A percentile compares a stretch with the other conserved stretches of the same genome.
Conservation (phyloP, 2,329 filamentous ascomycete species). For the Fusarium camptoceras region DNA sequence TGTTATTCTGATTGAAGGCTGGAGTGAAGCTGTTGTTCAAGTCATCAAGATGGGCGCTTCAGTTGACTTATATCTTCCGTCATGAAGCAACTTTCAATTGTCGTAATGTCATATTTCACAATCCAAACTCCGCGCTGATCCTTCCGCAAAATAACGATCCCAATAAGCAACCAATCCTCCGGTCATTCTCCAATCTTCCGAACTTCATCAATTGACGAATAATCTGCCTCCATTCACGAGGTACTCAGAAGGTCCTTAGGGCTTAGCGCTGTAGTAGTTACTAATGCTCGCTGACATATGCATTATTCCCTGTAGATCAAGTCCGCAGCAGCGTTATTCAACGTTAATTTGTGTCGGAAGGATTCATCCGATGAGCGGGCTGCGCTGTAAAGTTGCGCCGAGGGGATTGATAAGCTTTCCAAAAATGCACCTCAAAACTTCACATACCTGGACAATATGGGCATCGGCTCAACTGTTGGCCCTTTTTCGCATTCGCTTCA, state of each 20-base stretch:
- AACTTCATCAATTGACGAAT: background rate
- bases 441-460: background rate
- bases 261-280: constrained; percentile 9
- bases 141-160: background rate
- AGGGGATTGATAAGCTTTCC: constrained; percentile 17
- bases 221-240: background rate
- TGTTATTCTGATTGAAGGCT: background rate
- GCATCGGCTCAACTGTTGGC: background rate
- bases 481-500: background rate
- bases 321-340: constrained; percentile 11
- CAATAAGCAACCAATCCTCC: background rate
- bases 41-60: background rate
- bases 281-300: constrained; percentile 6
- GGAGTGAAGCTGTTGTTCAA: background rate
- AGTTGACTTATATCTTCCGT: constrained; percentile 3
- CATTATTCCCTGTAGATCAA: background rate
- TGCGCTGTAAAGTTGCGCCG: constrained; percentile 20
- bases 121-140: background rate
- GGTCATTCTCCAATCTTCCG: background rate
- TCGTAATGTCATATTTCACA: background rate
- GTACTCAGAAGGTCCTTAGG: background rate
- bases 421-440: no score
- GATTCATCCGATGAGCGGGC: background rate
- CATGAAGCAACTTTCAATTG: background rate
- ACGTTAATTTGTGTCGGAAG: constrained; percentile 7